These are phyloP conservation scores for Aleurites moluccanus DNA, from an alignment of 441 rosid species.

Conservation along the genomic window DNA sequence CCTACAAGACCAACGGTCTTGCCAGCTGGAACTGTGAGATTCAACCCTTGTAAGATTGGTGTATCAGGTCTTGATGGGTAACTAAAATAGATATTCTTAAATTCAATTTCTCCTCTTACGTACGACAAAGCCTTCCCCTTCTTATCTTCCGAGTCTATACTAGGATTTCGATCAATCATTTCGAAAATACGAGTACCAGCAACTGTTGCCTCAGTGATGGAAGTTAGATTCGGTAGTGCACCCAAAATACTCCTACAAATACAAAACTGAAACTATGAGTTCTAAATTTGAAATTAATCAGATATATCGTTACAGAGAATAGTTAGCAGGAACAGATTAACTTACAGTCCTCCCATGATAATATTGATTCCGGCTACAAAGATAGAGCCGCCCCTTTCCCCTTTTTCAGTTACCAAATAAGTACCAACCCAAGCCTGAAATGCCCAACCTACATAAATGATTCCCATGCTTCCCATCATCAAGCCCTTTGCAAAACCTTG, in stretches of 20 bases:
- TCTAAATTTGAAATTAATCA: not conserved
- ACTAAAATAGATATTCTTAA: constrained; percentile 44
- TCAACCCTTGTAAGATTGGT: constrained; percentile 52
- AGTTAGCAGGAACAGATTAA: not conserved
- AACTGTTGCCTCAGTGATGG: constrained; percentile 56
- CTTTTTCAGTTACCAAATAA: constrained; percentile 54
- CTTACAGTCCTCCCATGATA: constrained; percentile 73
- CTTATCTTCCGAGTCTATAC: constrained; percentile 54
- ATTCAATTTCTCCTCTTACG: constrained; percentile 62
- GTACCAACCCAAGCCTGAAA: constrained; percentile 70
- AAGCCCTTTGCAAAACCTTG: constrained; percentile 67
- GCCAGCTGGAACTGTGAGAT: constrained; percentile 56
- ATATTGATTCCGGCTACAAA: constrained; percentile 63
- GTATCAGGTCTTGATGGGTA: constrained; percentile 72
- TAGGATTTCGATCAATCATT: constrained; percentile 51
- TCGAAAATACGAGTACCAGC: constrained; percentile 51
- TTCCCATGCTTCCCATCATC: constrained; percentile 76
- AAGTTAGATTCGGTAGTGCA: constrained; percentile 61
- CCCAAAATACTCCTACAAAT: constrained; percentile 52
- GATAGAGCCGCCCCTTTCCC: constrained; percentile 58
- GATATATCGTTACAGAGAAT: not conserved
- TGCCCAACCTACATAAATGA: constrained; percentile 65
- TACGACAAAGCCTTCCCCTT: constrained; percentile 67
- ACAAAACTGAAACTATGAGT: constrained; percentile 15
- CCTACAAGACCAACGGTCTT: constrained; percentile 63